These are phyloP conservation scores for Phytopythium aichiense DNA, from an alignment of 352 stramenopile species.

Conservation along the genomic window DNA sequence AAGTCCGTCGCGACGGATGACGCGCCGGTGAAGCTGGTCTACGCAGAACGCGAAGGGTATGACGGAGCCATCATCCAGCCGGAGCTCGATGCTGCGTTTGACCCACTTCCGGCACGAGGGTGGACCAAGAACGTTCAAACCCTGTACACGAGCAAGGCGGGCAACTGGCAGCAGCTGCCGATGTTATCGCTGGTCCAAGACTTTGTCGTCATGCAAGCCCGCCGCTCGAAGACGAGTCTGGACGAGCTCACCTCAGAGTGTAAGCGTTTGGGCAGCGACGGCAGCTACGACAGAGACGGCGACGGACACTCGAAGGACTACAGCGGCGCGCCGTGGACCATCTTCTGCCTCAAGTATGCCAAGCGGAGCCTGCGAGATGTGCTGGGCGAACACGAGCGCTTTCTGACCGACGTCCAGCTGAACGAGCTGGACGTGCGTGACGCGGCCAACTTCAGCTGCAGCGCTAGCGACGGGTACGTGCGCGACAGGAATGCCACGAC, in stretches of 20 bases:
- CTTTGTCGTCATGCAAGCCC: slow-evolving; percentile 29
- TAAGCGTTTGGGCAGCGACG: slow-evolving; percentile 7
- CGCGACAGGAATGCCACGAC: slow-evolving; percentile 24
- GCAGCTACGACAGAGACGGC: slow-evolving; percentile 30
- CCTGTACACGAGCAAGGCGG: slow-evolving; percentile 20
- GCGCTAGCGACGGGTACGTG: slow-evolving; percentile 14
- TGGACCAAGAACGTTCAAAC: slow-evolving; percentile 18
- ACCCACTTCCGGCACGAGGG: slow-evolving; percentile 21
- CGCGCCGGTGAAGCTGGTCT: slow-evolving; percentile 21
- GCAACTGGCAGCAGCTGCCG: slow-evolving; percentile 24
- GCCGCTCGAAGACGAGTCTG: slow-evolving; percentile 15
- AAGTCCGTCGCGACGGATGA: slow-evolving; percentile 31
- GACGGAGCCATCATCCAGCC: slow-evolving; percentile 25
- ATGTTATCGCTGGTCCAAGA: slow-evolving; percentile 26
- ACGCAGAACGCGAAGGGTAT: slow-evolving; percentile 22
- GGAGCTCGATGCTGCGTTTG: slow-evolving; percentile 21
- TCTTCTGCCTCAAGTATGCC: slow-evolving; percentile 35
- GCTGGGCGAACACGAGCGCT: slow-evolving; percentile 7
- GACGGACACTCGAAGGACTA: slow-evolving; percentile 49
- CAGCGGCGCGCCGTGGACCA: slow-evolving; percentile 33
- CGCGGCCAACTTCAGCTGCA: slow-evolving; percentile 21
- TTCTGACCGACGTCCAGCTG: slow-evolving; percentile 29
- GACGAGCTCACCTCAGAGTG: slow-evolving; percentile 31
- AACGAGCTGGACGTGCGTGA: slow-evolving; percentile 28
- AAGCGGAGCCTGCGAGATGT: slow-evolving; percentile 28